A percentile compares a stretch with the other conserved stretches of the same genome.
These are phyloP conservation scores for Didymellaceae sp. DNA, from an alignment of 2,329 filamentous ascomycete species.

Conservation along the genomic window DNA sequence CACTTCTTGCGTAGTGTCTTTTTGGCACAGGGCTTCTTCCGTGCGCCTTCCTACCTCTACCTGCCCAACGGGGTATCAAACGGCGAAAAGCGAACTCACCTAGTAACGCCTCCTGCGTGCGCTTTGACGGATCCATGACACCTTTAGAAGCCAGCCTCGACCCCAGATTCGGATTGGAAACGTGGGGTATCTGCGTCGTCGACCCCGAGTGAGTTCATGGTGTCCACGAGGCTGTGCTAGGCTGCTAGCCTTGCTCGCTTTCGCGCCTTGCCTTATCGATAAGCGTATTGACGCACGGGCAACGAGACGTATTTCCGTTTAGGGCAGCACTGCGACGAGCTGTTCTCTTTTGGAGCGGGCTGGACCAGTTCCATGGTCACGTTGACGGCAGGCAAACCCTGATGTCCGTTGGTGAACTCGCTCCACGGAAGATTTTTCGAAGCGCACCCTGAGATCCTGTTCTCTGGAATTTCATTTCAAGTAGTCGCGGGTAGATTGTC, in stretches of 20 bases:
- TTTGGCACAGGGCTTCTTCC: neutral
- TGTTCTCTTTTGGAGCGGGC: neutral
- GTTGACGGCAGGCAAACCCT: constrained; percentile 1
- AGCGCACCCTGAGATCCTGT: neutral
- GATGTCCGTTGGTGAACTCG: neutral
- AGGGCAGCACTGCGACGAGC: constrained; percentile 1
- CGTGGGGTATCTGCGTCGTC: constrained; percentile 2
- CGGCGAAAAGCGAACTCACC: constrained; percentile 29
- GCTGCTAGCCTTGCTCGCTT: neutral
- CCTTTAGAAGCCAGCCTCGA: constrained; percentile 6
- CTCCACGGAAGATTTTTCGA: neutral
- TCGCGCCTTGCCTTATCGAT: constrained; percentile 5
- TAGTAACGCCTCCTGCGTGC: constrained; percentile 51
- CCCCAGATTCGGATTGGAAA: constrained; percentile 5
- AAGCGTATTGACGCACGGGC: constrained; percentile 1
- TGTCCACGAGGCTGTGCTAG: neutral
- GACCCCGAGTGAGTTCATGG: neutral
- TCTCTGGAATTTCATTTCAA: too few species aligned
- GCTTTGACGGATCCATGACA: constrained; percentile 50
- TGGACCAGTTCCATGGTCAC: neutral
- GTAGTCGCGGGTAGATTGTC: neutral
- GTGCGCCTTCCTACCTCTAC: neutral
- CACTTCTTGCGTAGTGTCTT: neutral
- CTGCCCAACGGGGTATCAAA: neutral
- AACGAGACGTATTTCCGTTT: neutral